Evolutionary conservation across 495 filamentous ascomycete genomes (phyloP), one percentile per base, ranked within the genome.

Genomic region (Podospora conica): DNA sequence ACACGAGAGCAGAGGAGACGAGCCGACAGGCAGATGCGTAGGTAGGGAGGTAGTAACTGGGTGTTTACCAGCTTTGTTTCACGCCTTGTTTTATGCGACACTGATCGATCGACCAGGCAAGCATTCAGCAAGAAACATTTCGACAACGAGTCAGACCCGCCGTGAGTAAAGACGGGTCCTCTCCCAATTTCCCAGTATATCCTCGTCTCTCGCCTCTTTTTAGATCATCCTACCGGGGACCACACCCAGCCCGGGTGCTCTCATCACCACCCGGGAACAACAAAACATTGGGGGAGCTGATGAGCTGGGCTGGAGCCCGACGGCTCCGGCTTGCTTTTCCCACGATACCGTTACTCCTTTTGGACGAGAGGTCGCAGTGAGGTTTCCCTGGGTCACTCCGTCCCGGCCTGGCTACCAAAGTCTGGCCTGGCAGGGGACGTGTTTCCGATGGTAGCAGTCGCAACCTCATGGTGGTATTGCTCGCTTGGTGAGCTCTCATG

Each of bases 341-440:
- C 22, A 55, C 61, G 61, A 63, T 28, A 27, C 61, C 22, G n/a
- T 63, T 63, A 22, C 61, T 63, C 18, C 12, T 63, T 63, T 55
- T 4, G 61, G 61, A 55, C 40, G 18, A 48, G 40, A 48, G 40
- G 40, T 48, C 18, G 40, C 40, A 48, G 40, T 48, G 40, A 18
- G 8, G 18, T 18, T 48, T 48, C 40, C 40, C 40, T 48, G 40
- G 40, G 40, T 48, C 59, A 53, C 15, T 33, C 58, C 58, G 58
- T 27, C 40, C 40, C 40, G 40, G 40, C 18, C 40, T 48, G 59
- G 27, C 48, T 63, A 28, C 61, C 40, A 63, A 29, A 55, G 48
- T 48, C 15, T 48, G 40, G 40, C n/a, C 40, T 48, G 40, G 40
- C 40, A 48, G 40, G 40, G 40, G 40, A 48, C 40, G 15, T 48